A percentile compares a stretch with the other conserved stretches of the same genome.
phyloP scores from a whole-genome alignment of 148 eudicot genomes.

The Tetragonia tetragonoides region DNA sequence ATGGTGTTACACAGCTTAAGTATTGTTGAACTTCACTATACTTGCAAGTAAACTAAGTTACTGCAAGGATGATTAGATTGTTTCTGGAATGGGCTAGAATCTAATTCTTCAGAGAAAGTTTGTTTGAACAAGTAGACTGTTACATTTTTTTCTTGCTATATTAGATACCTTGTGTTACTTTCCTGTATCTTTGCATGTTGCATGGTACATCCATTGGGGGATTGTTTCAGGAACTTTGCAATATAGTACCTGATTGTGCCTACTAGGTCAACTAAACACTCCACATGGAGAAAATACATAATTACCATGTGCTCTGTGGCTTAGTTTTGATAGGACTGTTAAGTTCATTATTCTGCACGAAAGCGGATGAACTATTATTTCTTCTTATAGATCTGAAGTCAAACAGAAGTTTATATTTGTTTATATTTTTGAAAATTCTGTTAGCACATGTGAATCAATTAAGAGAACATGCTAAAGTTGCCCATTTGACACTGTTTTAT shows the following conservation, averaged over 20 bases:
- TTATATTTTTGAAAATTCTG: conserved; percentile 9
- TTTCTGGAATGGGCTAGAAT: background rate
- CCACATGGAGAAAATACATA: conserved; percentile 19
- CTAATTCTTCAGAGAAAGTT: background rate
- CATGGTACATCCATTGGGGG: conserved; percentile 1
- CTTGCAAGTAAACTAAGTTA: conserved; percentile 1
- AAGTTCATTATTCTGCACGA: conserved; percentile 16
- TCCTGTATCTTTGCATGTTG: background rate
- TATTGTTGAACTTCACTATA: background rate
- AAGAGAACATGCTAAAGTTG: conserved; percentile 12
- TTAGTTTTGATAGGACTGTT: conserved; percentile 14
- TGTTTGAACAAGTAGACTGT: background rate
- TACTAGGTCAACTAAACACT: conserved; percentile 4
- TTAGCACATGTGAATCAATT: conserved; percentile 24
- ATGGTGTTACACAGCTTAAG: background rate
- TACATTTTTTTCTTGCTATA: background rate
- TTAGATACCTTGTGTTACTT: background rate
- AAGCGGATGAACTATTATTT: conserved; percentile 9
- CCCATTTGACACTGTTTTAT: conserved; percentile 7
- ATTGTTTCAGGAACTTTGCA: background rate
- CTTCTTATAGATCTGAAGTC: conserved; percentile 22
- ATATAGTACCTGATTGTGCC: conserved; percentile 4
- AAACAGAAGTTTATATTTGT: conserved; percentile 16
- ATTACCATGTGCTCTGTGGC: conserved; percentile 26
- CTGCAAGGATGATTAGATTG: background rate